A percentile compares a stretch with the other conserved stretches of the same genome.
Conservation (phyloP, 805 yeast genomes). For the Teunomyces lycoperdinae region DNA sequence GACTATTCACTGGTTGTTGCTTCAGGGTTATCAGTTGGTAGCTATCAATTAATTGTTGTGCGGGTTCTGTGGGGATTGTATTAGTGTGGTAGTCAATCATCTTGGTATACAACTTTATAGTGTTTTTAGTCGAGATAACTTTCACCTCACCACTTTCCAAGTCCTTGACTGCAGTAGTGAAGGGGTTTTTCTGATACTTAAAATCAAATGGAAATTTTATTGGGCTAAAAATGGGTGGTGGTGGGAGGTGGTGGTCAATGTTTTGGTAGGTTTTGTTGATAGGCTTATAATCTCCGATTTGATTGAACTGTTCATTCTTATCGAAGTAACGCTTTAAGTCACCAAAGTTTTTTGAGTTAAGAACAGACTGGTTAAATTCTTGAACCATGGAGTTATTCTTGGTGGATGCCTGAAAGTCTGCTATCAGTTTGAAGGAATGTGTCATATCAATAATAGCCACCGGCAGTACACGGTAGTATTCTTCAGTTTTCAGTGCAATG, state of each 20-base stretch:
- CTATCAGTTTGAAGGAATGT: conserved; percentile 76
- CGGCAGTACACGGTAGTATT: conserved; percentile 49
- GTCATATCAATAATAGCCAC: conserved; percentile 65
- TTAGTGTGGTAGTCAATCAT: conserved; percentile 48
- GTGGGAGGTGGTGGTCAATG: conserved; percentile 61
- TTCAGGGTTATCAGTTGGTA: conserved; percentile 26
- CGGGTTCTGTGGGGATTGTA: conserved; percentile 48
- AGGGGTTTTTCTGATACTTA: conserved; percentile 71
- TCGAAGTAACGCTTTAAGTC: conserved; percentile 25
- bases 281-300: conserved; percentile 27
- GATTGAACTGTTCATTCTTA: conserved; percentile 19
- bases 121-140: conserved; percentile 44
- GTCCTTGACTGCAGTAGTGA: conserved; percentile 44
- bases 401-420: conserved; percentile 79
- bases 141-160: conserved; percentile 59
- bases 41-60: conserved; percentile 42
- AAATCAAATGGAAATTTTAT: conserved; percentile 75
- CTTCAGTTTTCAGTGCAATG: conserved; percentile 9
- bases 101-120: conserved; percentile 51
- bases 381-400: conserved; percentile 44
- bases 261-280: conserved; percentile 21
- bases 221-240: conserved; percentile 82
- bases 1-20: conserved; percentile 34
- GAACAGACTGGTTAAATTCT: conserved; percentile 24
- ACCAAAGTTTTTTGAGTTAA: conserved; percentile 22